A percentile compares a stretch with the other conserved stretches of the same genome.
phyloP scores from a whole-genome alignment of 129 eudicot species.

The Tanacetum coccineum region DNA sequence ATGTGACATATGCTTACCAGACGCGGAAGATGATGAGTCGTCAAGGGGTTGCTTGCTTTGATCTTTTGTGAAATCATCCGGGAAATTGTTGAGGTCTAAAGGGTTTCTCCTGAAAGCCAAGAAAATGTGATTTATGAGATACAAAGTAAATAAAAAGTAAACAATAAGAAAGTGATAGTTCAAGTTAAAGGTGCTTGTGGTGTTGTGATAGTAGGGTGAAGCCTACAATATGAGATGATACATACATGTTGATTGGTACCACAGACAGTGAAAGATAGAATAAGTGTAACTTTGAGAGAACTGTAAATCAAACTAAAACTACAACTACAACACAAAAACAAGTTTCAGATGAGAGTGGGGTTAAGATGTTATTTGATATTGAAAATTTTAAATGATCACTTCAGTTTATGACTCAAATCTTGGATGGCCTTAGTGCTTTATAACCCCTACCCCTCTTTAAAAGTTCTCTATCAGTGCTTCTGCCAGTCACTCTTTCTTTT shows the following conservation, averaged over 20 bases:
- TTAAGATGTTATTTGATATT: constrained; percentile 9
- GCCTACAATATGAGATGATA: constrained; percentile 17
- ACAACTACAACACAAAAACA: constrained; percentile 19
- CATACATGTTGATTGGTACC: constrained; percentile 37
- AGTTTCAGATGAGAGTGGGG: constrained; percentile 31
- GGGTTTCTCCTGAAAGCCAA: constrained; percentile 84
- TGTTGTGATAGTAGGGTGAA: constrained; percentile 26
- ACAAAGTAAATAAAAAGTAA: constrained; percentile 12
- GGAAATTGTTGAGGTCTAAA: constrained; percentile 87
- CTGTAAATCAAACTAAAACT: neutral
- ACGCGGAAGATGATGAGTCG: constrained; percentile 75
- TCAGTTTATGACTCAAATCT: constrained; percentile 47
- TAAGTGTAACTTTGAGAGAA: constrained; percentile 26
- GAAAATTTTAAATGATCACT: constrained; percentile 44
- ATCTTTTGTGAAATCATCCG: constrained; percentile 67
- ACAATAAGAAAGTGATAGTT: constrained; percentile 26
- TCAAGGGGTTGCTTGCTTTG: constrained; percentile 59
- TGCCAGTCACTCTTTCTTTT: constrained; percentile 51
- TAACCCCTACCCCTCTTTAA: constrained; percentile 18
- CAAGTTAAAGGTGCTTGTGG: constrained; percentile 7
- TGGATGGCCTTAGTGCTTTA: neutral
- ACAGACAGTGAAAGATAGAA: constrained; percentile 47
- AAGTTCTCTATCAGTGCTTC: constrained; percentile 52
- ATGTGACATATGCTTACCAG: constrained; percentile 28
- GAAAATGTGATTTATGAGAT: neutral